Evolutionary conservation across 148 eudicot genomes (phyloP), one percentile per base, ranked within the genome.

Genomic region (Amaranthus hypochondriacus): DNA sequence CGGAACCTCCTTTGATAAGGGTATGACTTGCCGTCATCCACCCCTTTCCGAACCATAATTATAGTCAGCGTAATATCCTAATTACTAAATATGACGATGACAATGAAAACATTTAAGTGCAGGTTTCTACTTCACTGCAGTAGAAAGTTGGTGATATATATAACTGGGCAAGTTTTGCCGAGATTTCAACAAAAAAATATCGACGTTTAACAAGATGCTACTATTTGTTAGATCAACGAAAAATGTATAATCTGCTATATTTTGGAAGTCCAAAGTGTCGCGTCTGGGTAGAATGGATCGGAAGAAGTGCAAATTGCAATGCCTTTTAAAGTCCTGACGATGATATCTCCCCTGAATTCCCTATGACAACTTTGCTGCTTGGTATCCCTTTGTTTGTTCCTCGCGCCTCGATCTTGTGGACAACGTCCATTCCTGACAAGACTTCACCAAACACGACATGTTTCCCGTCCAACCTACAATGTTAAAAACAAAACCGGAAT

Each of bases 391-490:
- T 80, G 46, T 71, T 79, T 0, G 80, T 81, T 48, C 97, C 92
- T 73, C 74, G 78, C 5, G 87, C 84, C 79, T 92, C 97, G 73
- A 89, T 88, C 85, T 87, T 85, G 86, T 79, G 66, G 62, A 89
- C 92, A 28, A 92, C 57, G 63, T 92, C 97, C 92, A 92, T 86
- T 74, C 97, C 97, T 1, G 89, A 84, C 54, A 89, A 68, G 71
- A 92, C 97, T 77, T 88, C 85, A 6, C 97, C 97, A 72, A 92
- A 92, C 69, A 92, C 92, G 47, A 92, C 97, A 70, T 92, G 97
- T 58, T 53, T 86, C 11, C 89, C 92, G 66, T 92, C 92, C 85
- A 92, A 78, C 97, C 94, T 92, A 68, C 55, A 78, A 63, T 48
- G 42, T 57, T 14, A 18, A 68, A 73, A 56, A 63, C 0, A 2